Evolutionary conservation across 176 grass and related monocot species (phyloP).

Genomic region (Avena sativa): DNA sequence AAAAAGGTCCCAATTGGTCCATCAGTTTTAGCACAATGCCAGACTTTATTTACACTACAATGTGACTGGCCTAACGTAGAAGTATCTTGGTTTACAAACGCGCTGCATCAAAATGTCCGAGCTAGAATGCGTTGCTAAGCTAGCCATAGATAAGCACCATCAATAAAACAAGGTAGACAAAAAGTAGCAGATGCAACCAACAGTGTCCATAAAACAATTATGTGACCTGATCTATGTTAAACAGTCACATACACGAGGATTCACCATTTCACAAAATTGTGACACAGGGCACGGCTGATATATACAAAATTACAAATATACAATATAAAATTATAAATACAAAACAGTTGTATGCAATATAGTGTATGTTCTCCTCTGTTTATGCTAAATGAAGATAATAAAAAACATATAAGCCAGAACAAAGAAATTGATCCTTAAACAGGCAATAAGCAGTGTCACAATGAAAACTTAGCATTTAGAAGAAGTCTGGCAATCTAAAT

Average conservation of each 20-base stretch:
- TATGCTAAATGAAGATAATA: constrained; percentile 4
- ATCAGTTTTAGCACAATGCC: background rate
- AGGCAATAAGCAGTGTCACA: background rate
- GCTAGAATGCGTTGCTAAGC: background rate
- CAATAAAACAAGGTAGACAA: background rate
- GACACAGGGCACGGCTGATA: no score
- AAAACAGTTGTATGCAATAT: background rate
- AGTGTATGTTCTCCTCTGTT: background rate
- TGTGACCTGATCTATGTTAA: background rate
- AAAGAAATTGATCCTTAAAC: constrained; percentile 2
- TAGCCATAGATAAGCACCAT: constrained; percentile 14
- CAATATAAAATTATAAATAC: background rate
- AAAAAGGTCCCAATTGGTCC: constrained; percentile 5
- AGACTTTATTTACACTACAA: constrained; percentile 2
- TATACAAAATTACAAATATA: no score
- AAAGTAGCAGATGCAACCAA: background rate
- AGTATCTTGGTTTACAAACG: background rate
- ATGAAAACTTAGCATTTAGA: background rate
- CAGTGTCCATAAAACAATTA: background rate
- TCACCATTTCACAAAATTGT: background rate
- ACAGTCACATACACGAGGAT: background rate
- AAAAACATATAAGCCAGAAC: background rate
- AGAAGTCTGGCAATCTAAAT: background rate
- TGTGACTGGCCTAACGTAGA: background rate
- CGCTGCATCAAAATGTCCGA: background rate